Base-by-base conservation (phyloP, 1,284 basidiomycete species). In the Puccinia hordei region DNA sequence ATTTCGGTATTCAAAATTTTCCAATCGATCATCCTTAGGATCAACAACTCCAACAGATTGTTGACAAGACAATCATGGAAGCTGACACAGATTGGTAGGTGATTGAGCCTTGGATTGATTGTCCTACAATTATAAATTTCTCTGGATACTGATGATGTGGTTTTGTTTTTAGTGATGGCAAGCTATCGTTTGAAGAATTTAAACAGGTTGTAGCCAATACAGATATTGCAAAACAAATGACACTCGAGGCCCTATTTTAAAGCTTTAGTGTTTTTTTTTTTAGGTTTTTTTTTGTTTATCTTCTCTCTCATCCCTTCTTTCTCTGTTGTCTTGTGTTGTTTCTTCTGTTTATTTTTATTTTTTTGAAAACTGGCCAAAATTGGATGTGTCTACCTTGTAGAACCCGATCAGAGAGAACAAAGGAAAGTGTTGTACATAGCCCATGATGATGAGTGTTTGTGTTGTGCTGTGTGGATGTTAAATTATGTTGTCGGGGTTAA, bases 31-130 rank as follows among this genome's bases (percentile, higher is more conserved):
- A n/a, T n/a, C n/a, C n/a, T n/a, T n/a, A 78, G 92, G 97, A 99
- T 86, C 93, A 97, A 86, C 97, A 99, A 88, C 87, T 99, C 82
- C 97, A 99, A 86, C 96, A 99, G 87, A 99, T 99, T 83, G 97
- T 99, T 13, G 97, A 99, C 87, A 99, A 99, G 89, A 99, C 96
- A 22, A 99, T 99, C 86, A 96, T 99, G 94, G 96, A 99, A 87
- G 96, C 95, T 22, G 96, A 99, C 86, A 93, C 94, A 86, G 94
- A 99, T 85, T 94, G 89, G 87, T 88, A 81, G 82, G 87, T 81
- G 30, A 19, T 22, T 38, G 8, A 30, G n/a, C n/a, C n/a, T 35
- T 38, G 68, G 41, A 5, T 71, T n/a, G 38, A 46, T 41, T n/a
- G n/a, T n/a, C n/a, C n/a, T n/a, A n/a, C n/a, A n/a, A n/a, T n/a